phyloP scores from a whole-genome alignment of 164 flowering plant genomes.

The Houttuynia cordata region DNA sequence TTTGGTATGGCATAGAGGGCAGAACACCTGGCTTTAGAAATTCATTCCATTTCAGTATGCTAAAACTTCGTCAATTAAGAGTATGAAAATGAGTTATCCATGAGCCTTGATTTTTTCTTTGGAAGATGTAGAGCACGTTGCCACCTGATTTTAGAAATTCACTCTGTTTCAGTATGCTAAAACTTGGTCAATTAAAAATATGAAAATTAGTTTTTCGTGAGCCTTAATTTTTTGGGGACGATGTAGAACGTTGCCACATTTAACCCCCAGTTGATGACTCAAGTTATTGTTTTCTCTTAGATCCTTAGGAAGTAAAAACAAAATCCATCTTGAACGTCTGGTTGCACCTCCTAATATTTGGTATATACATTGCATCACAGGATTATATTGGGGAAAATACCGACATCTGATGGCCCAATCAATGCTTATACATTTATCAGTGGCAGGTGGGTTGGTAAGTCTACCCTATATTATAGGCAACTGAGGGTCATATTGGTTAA shows the following conservation, averaged over 20 bases:
- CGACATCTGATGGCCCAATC: constrained; percentile 72
- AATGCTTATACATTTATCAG: constrained; percentile 69
- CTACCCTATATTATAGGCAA: constrained; percentile 20
- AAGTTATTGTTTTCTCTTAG: neutral
- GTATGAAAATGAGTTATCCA: too few relatives aligned
- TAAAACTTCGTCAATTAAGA: too few relatives aligned
- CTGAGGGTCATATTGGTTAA: constrained; percentile 5
- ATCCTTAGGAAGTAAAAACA: constrained; percentile 14
- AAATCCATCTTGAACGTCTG: constrained; percentile 13
- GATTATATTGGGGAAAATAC: constrained; percentile 92
- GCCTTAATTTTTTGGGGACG: too few relatives aligned
- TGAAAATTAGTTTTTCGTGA: too few relatives aligned
- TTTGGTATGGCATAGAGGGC: too few relatives aligned
- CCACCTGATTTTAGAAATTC: too few relatives aligned
- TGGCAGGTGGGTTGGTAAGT: constrained; percentile 97
- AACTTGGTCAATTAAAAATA: too few relatives aligned
- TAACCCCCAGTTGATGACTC: neutral
- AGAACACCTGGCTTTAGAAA: too few relatives aligned
- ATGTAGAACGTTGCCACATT: neutral
- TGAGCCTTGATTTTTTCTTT: too few relatives aligned
- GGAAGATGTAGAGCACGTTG: too few relatives aligned
- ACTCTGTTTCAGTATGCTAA: too few relatives aligned
- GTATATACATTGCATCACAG: constrained; percentile 76
- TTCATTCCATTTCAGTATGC: too few relatives aligned
- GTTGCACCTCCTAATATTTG: constrained; percentile 32